Percentiles rank a stretch among this genome's conserved stretches.
Evolutionary conservation across 179 eudicot genomes (phyloP).

Genomic region (Silene coronaria): DNA sequence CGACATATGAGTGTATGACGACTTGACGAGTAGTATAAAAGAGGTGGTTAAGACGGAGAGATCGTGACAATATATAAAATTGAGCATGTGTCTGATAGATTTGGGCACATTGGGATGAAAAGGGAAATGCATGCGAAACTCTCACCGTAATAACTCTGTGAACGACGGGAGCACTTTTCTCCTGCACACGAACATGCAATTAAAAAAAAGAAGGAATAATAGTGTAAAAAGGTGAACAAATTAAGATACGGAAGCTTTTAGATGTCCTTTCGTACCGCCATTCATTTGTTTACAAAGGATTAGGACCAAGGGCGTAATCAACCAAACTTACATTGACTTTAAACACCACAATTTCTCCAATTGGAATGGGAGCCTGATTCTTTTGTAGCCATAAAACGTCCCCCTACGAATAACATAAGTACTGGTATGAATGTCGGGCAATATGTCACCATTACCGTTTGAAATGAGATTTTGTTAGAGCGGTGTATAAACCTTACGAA

Average conservation of each 20-base stretch:
- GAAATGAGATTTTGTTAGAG: too few relatives aligned
- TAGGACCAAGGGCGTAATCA: too few relatives aligned
- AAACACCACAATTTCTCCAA: constrained; percentile 21
- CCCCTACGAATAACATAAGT: too few relatives aligned
- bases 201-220: background rate
- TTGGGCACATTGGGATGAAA: background rate
- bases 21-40: too few relatives aligned
- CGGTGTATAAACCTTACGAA: constrained; percentile 13
- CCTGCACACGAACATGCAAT: background rate
- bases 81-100: too few relatives aligned
- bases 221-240: background rate
- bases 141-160: constrained; percentile 21
- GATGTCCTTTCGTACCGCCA: too few relatives aligned
- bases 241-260: background rate
- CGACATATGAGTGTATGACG: too few relatives aligned
- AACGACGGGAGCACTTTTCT: constrained; percentile 15
- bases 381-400: constrained; percentile 11
- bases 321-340: constrained; percentile 18
- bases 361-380: constrained; percentile 7
- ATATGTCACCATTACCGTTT: too few relatives aligned
- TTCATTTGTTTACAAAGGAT: too few relatives aligned
- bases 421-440: too few relatives aligned
- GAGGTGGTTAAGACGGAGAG: background rate
- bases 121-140: background rate
- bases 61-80: too few relatives aligned